A percentile compares a stretch with the other conserved stretches of the same genome.
Evolutionary conservation across 208 protist species (phyloP).

Genomic region (Wallacemonas sp.): DNA sequence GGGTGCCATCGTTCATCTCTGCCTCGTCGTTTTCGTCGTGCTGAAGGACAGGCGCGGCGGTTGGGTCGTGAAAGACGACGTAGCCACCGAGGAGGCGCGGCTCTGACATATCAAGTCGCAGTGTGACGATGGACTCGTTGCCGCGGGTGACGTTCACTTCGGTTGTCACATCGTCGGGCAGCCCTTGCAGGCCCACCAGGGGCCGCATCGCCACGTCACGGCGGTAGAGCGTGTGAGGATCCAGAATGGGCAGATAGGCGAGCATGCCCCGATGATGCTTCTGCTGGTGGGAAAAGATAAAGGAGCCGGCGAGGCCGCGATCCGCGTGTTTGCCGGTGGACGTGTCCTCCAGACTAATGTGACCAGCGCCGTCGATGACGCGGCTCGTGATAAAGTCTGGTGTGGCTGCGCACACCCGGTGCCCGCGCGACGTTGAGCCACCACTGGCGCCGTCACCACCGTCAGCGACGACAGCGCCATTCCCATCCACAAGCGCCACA

Average conservation of each 20-base stretch:
- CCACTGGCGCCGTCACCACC: neutral
- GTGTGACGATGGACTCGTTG: slow-evolving; percentile 37
- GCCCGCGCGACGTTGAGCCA: slow-evolving; percentile 20
- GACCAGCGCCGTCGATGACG: slow-evolving; percentile 16
- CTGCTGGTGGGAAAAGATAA: slow-evolving; percentile 5
- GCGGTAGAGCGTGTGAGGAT: slow-evolving; percentile 36
- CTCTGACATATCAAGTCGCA: slow-evolving; percentile 61
- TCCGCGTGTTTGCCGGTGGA: neutral
- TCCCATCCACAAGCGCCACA: slow-evolving; percentile 6
- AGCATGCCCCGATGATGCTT: slow-evolving; percentile 8
- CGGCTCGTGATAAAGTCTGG: slow-evolving; percentile 17
- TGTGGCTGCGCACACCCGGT: slow-evolving; percentile 18
- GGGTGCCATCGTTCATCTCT: neutral
- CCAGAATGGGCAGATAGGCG: slow-evolving; percentile 53
- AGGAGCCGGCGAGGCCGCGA: slow-evolving; percentile 2
- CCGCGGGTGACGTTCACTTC: slow-evolving; percentile 65
- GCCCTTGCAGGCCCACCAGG: slow-evolving; percentile 56
- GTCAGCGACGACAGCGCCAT: neutral
- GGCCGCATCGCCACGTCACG: slow-evolving; percentile 55
- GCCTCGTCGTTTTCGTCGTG: neutral
- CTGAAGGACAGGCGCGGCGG: neutral
- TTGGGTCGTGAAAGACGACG: slow-evolving; percentile 12
- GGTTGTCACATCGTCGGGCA: slow-evolving; percentile 60
- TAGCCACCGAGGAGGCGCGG: slow-evolving; percentile 51
- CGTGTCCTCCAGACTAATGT: slow-evolving; percentile 5